These are phyloP conservation scores for Corchorus olitorius DNA, from an alignment of 345 rosid genomes.

Conservation along the genomic window DNA sequence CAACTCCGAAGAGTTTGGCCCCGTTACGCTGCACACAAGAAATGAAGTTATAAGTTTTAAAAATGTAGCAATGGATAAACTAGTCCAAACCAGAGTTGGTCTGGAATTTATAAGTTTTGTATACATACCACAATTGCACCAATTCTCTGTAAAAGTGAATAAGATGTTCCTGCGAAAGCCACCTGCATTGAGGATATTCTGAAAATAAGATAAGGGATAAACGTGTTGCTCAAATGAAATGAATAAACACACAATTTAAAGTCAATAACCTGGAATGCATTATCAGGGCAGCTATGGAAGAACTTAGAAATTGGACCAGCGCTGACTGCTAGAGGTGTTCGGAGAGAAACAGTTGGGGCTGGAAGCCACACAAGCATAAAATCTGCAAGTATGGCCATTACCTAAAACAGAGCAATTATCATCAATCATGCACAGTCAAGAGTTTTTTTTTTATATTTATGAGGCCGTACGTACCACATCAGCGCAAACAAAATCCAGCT, in stretches of 20 bases:
- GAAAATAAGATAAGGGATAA: not conserved
- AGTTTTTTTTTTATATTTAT: not conserved
- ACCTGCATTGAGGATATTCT: slow-evolving; percentile 35
- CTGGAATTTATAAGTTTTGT: not conserved
- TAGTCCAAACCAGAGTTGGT: not conserved
- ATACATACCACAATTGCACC: slow-evolving; percentile 54
- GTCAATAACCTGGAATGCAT: slow-evolving; percentile 54
- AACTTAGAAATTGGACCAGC: slow-evolving; percentile 66
- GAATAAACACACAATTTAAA: not conserved
- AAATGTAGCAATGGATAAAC: not conserved
- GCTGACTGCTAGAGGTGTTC: slow-evolving; percentile 52
- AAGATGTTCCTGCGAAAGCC: slow-evolving; percentile 57
- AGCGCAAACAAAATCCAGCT: slow-evolving; percentile 68
- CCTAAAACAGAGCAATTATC: slow-evolving; percentile 31
- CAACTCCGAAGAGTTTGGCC: slow-evolving; percentile 57
- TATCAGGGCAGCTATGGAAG: slow-evolving; percentile 70
- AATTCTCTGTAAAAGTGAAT: slow-evolving; percentile 50
- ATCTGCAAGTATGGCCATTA: slow-evolving; percentile 82
- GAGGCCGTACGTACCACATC: slow-evolving; percentile 51
- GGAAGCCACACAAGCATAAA: slow-evolving; percentile 88
- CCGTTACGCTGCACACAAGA: slow-evolving; percentile 57
- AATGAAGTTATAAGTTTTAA: slow-evolving; percentile 2
- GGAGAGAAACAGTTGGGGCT: slow-evolving; percentile 74
- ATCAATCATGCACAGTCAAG: not conserved
- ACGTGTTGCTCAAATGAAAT: not conserved